These are phyloP conservation scores for Trichophyton schoenleinii DNA, from an alignment of 2,329 filamentous ascomycete genomes.

Conservation along the genomic window DNA sequence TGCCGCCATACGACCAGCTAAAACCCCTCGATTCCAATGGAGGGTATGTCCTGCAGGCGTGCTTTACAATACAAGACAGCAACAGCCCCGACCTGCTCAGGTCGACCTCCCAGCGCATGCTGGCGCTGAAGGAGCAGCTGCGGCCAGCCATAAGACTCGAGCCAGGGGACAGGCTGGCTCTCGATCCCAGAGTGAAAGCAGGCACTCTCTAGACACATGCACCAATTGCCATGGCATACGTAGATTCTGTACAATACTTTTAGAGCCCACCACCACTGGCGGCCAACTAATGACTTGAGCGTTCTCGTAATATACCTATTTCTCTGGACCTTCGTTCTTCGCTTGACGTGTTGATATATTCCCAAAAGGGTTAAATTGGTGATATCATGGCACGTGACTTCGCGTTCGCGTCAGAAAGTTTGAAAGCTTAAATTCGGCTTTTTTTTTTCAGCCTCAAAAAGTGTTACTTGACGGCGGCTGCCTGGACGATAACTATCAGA, in stretches of 20 bases:
- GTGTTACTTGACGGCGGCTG: too few relatives aligned
- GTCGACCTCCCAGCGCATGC: constrained; percentile 42
- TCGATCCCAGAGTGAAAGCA: constrained; percentile 49
- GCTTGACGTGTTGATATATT: neutral
- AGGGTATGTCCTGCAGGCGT: constrained; percentile 46
- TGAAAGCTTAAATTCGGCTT: neutral
- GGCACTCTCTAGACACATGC: constrained; percentile 4
- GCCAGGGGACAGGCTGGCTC: constrained; percentile 44
- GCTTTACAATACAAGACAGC: constrained; percentile 44
- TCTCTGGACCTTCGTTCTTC: neutral
- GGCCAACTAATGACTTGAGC: neutral
- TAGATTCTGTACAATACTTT: neutral
- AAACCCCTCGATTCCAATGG: constrained; percentile 44
- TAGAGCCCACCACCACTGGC: neutral
- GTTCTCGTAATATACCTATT: neutral
- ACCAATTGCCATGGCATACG: neutral
- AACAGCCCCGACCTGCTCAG: constrained; percentile 43
- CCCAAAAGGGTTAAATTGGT: neutral
- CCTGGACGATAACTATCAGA: too few relatives aligned
- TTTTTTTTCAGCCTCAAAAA: neutral
- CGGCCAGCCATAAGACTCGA: constrained; percentile 44
- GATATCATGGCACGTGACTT: constrained; percentile 3
- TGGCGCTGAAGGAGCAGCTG: constrained; percentile 43
- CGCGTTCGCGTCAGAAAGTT: neutral
- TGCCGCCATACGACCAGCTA: constrained; percentile 36